phyloP scores from a whole-genome alignment of 139 green algal species.

The Pedinophyceae sp. region DNA sequence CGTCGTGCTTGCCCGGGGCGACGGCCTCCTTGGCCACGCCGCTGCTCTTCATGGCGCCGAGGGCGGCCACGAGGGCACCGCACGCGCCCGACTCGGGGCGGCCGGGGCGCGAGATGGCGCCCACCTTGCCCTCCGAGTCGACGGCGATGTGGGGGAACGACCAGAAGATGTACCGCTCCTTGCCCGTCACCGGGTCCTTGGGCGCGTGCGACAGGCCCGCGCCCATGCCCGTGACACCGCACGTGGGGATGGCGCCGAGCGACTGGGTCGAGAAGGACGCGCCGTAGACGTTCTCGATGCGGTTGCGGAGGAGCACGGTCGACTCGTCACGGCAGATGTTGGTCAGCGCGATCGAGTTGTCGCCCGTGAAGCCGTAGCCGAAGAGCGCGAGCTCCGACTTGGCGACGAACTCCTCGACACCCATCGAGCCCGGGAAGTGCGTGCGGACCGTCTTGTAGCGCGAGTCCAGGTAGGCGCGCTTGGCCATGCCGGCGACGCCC shows the following conservation, averaged over 20 bases:
- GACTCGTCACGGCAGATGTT: conserved; percentile 5
- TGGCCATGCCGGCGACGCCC: too few relatives aligned
- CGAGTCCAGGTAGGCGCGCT: not conserved
- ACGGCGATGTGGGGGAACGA: conserved; percentile 78
- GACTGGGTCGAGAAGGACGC: not conserved
- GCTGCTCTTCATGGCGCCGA: conserved; percentile 24
- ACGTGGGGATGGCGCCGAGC: conserved; percentile 2
- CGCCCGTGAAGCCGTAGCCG: conserved; percentile 1
- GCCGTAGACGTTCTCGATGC: not conserved
- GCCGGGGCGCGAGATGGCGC: conserved; percentile 40
- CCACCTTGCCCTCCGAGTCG: conserved; percentile 39
- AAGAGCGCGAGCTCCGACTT: not conserved
- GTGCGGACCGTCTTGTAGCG: not conserved
- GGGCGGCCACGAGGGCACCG: conserved; percentile 50
- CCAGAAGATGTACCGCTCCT: conserved; percentile 80
- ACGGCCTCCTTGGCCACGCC: conserved; percentile 20
- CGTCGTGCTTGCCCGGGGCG: conserved; percentile 40
- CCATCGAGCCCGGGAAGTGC: not conserved
- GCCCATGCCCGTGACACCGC: conserved; percentile 4
- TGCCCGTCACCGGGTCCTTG: conserved; percentile 18
- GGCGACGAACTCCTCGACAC: conserved; percentile 1
- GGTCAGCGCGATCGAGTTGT: not conserved
- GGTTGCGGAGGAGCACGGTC: not conserved
- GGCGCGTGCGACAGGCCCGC: conserved; percentile 3
- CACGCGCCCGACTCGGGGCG: conserved; percentile 45